A percentile compares a stretch with the other conserved stretches of the same genome.
Evolutionary conservation across 2,329 filamentous ascomycete species (phyloP).

Genomic region (Lachnellula occidentalis): DNA sequence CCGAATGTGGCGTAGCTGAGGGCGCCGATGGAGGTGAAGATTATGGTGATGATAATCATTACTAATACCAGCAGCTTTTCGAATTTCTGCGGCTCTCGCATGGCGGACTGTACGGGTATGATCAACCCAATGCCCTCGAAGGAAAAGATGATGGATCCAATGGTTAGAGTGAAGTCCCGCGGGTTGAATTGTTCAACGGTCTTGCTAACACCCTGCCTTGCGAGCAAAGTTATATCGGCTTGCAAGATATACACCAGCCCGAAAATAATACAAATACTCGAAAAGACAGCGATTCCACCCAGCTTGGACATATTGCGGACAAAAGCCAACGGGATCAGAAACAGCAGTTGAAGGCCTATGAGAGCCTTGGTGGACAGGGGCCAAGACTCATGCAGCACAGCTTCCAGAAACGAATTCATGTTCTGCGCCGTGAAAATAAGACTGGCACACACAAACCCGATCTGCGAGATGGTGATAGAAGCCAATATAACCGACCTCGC

Average conservation of each 20-base stretch:
- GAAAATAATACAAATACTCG: slow-evolving; percentile 86
- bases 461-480: slow-evolving; percentile 88
- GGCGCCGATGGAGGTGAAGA: slow-evolving; percentile 85
- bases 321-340: slow-evolving; percentile 87
- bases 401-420: slow-evolving; percentile 83
- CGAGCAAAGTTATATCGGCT: slow-evolving; percentile 81
- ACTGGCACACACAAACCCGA: slow-evolving; percentile 89
- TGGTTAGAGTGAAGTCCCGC: slow-evolving; percentile 89
- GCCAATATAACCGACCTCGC: slow-evolving; percentile 80
- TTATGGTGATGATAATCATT: slow-evolving; percentile 87
- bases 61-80: slow-evolving; percentile 78
- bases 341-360: slow-evolving; percentile 85
- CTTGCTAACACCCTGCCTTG: slow-evolving; percentile 67
- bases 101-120: slow-evolving; percentile 93
- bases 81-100: slow-evolving; percentile 85
- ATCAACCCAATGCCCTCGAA: slow-evolving; percentile 96
- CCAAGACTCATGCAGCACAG: slow-evolving; percentile 78
- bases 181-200: slow-evolving; percentile 80
- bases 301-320: slow-evolving; percentile 95
- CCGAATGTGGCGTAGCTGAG: slow-evolving; percentile 93
- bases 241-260: slow-evolving; percentile 91
- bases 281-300: slow-evolving; percentile 84
- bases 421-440: slow-evolving; percentile 96
- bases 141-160: slow-evolving; percentile 95
- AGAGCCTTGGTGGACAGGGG: slow-evolving; percentile 80